Conservation (phyloP, 768 basidiomycete genomes). For the Suillus lakei region DNA sequence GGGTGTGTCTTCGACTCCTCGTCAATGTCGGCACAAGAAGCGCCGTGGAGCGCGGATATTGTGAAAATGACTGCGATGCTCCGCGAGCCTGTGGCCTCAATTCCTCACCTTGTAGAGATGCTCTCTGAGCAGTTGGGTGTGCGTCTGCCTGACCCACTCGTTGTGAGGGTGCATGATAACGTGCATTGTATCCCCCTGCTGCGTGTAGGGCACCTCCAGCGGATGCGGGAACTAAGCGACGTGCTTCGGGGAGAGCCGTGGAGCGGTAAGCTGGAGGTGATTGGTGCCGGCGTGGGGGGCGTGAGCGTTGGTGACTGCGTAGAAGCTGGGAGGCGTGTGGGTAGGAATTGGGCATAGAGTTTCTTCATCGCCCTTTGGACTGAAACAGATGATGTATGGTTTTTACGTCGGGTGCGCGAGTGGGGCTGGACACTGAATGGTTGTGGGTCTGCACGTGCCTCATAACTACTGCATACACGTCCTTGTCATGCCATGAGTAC, state of each 20-base stretch:
- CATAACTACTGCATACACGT: background rate
- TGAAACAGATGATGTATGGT: background rate
- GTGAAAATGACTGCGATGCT: conserved; percentile 92
- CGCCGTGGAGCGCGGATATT: conserved; percentile 37
- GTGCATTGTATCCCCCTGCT: conserved; percentile 80
- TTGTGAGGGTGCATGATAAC: conserved; percentile 58
- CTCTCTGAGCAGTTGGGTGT: conserved; percentile 51
- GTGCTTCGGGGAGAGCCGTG: conserved; percentile 48
- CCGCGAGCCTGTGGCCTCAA: conserved; percentile 69
- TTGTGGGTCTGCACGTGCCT: background rate
- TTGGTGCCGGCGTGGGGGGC: conserved; percentile 87
- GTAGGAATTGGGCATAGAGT: conserved; percentile 42
- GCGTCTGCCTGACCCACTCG: conserved; percentile 58
- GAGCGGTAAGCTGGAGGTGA: conserved; percentile 57
- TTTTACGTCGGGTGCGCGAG: background rate
- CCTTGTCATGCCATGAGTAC: background rate
- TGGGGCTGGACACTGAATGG: background rate
- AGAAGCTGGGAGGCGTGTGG: conserved; percentile 67
- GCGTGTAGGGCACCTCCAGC: conserved; percentile 68
- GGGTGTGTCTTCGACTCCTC: conserved; percentile 93
- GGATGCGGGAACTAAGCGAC: conserved; percentile 63
- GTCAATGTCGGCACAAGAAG: conserved; percentile 66
- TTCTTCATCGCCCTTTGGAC: conserved; percentile 1
- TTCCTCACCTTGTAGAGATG: conserved; percentile 27
- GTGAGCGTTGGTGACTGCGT: conserved; percentile 90